phyloP scores from a whole-genome alignment of 306 rosid species.

The Dicorynia guianensis region DNA sequence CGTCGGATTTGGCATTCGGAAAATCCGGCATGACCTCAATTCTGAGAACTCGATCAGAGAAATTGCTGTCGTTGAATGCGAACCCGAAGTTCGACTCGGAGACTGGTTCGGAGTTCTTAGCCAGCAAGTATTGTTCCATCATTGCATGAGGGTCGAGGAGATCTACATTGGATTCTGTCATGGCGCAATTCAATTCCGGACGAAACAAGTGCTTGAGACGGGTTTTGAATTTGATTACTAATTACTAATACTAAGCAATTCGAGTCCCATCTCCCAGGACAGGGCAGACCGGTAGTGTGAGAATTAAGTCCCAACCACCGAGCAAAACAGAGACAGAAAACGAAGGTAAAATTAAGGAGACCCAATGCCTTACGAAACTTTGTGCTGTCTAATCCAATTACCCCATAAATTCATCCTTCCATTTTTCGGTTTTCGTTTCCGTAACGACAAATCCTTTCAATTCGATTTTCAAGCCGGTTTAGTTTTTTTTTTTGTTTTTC shows the following conservation, averaged over 20 bases:
- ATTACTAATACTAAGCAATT: not conserved
- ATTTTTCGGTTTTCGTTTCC: no score
- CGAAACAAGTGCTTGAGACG: no score
- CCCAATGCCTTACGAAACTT: no score
- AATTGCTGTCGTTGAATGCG: constrained; percentile 55
- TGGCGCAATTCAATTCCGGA: not conserved
- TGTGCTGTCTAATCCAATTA: no score
- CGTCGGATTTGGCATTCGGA: constrained; percentile 33
- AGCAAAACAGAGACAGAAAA: no score
- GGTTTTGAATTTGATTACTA: not conserved
- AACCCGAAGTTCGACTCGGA: constrained; percentile 48
- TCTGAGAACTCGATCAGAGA: constrained; percentile 55
- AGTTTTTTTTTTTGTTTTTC: no score
- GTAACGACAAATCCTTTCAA: no score
- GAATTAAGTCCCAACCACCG: no score
- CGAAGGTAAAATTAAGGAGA: no score
- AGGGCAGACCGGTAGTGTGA: no score
- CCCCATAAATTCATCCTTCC: no score
- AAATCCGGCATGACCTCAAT: constrained; percentile 52
- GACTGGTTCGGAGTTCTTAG: not conserved
- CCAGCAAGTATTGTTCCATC: constrained; percentile 34
- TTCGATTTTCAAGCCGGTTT: no score
- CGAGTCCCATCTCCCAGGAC: not conserved
- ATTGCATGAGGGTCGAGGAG: constrained; percentile 27
- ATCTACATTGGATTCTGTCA: constrained; percentile 24